A percentile compares a stretch with the other conserved stretches of the same genome.
Conservation (phyloP, 179 eudicot genomes). For the Camellia oleifera region DNA sequence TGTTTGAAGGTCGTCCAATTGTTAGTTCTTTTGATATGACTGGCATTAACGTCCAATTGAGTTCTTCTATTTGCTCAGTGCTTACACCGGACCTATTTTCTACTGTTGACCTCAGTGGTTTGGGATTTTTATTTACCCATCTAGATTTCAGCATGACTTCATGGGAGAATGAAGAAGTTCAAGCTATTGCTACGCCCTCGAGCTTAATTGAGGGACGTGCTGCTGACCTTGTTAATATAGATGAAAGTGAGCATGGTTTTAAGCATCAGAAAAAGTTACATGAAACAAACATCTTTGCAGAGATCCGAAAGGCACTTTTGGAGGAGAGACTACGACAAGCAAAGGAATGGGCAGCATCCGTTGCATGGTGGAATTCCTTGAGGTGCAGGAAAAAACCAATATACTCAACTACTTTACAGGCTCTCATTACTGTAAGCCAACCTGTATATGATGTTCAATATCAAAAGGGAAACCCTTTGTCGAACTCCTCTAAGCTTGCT, state of each 20-base stretch:
- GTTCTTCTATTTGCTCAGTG: slow-evolving; percentile 72
- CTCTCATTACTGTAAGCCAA: slow-evolving; percentile 58
- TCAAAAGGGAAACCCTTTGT: slow-evolving; percentile 41
- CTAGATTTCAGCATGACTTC: slow-evolving; percentile 84
- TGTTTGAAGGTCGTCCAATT: slow-evolving; percentile 99
- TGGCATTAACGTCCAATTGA: slow-evolving; percentile 78
- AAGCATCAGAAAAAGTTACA: slow-evolving; percentile 37
- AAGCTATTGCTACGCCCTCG: slow-evolving; percentile 87
- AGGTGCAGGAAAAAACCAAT: slow-evolving; percentile 74
- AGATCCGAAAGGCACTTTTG: slow-evolving; percentile 68
- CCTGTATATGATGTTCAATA: slow-evolving; percentile 53
- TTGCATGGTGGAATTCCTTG: slow-evolving; percentile 98
- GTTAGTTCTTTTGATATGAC: slow-evolving; percentile 95
- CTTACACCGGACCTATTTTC: slow-evolving; percentile 60
- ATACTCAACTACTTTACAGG: slow-evolving; percentile 60
- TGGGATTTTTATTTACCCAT: slow-evolving; percentile 80
- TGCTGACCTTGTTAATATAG: slow-evolving; percentile 27
- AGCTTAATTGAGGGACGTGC: slow-evolving; percentile 61
- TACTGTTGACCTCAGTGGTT: slow-evolving; percentile 57
- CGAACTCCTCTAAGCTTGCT: slow-evolving; percentile 71
- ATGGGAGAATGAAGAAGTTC: slow-evolving; percentile 93
- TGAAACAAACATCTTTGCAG: slow-evolving; percentile 82
- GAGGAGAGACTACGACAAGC: slow-evolving; percentile 78
- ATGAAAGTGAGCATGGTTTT: slow-evolving; percentile 35
- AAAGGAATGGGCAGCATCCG: slow-evolving; percentile 70